A percentile compares a stretch with the other conserved stretches of the same genome.
Conservation (phyloP, 2,329 filamentous ascomycete species). For the Neopestalotiopsis clavispora region DNA sequence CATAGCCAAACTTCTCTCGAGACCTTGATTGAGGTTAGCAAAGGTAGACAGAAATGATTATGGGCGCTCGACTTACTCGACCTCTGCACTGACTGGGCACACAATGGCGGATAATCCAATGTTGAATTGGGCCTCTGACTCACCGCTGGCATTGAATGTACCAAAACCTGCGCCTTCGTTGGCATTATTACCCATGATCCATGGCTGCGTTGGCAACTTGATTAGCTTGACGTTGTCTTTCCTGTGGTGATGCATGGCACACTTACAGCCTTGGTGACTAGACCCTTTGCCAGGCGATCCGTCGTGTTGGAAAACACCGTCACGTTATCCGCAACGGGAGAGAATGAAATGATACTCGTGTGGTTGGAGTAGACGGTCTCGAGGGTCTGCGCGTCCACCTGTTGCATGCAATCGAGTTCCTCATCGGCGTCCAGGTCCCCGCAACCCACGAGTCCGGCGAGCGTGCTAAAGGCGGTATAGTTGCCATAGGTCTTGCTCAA, state of each 20-base stretch:
- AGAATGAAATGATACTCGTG: slow-evolving; percentile 17
- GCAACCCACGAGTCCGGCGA: slow-evolving; percentile 30
- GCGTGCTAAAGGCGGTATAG: slow-evolving; percentile 29
- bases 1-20: slow-evolving; percentile 12
- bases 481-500: slow-evolving; percentile 37
- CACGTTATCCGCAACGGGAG: slow-evolving; percentile 17
- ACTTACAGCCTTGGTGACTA: slow-evolving; percentile 25
- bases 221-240: not conserved
- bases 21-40: not conserved
- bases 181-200: slow-evolving; percentile 32
- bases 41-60: too few species aligned
- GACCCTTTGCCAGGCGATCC: slow-evolving; percentile 17
- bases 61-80: slow-evolving; percentile 3
- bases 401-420: slow-evolving; percentile 32
- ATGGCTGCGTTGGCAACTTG: slow-evolving; percentile 21
- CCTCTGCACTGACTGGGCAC: slow-evolving; percentile 18
- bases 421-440: slow-evolving; percentile 22
- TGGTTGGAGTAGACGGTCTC: slow-evolving; percentile 19
- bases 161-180: slow-evolving; percentile 31
- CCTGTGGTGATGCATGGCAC: not conserved
- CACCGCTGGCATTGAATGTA: slow-evolving; percentile 22
- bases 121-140: slow-evolving; percentile 14
- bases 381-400: slow-evolving; percentile 23
- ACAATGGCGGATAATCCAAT: slow-evolving; percentile 9
- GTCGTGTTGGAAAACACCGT: slow-evolving; percentile 21